Conservation (phyloP, 805 yeast genomes). For the Lipomyces starkeyi region DNA sequence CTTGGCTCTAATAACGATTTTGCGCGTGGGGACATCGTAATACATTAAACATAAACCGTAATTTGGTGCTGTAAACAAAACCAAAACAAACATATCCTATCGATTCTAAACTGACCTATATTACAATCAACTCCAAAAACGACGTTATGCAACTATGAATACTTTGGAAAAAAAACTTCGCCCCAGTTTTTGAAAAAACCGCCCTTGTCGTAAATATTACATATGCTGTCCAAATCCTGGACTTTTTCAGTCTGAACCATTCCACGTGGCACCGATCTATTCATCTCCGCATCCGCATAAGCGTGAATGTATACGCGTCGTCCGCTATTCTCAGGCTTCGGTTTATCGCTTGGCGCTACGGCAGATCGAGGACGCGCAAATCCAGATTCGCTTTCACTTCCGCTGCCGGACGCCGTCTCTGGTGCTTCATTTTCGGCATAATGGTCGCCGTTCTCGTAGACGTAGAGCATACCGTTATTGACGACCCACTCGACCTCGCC, state of each 20-base stretch:
- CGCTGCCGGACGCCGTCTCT: slow-evolving; percentile 40
- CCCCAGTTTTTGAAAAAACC: slow-evolving; percentile 45
- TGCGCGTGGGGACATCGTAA: not conserved
- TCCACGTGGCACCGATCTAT: slow-evolving; percentile 37
- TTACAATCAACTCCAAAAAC: too few species aligned
- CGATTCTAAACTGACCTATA: not conserved
- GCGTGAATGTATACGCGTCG: slow-evolving; percentile 28
- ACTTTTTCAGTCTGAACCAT: slow-evolving; percentile 40
- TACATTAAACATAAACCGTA: not conserved
- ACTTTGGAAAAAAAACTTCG: slow-evolving; percentile 40
- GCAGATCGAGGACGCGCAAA: slow-evolving; percentile 9
- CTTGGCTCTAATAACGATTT: not conserved
- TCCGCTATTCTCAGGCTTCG: slow-evolving; percentile 7
- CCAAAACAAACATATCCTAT: not conserved
- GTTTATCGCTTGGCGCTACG: not conserved
- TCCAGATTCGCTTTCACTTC: slow-evolving; percentile 27
- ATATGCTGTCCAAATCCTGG: slow-evolving; percentile 44
- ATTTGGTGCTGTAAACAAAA: too few species aligned
- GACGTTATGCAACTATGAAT: slow-evolving; percentile 11
- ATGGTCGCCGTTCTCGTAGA: slow-evolving; percentile 37
- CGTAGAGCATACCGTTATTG: slow-evolving; percentile 49
- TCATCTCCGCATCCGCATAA: slow-evolving; percentile 40
- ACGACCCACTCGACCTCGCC: slow-evolving; percentile 61
- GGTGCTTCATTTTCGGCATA: slow-evolving; percentile 3
- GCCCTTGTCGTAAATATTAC: slow-evolving; percentile 48